These are phyloP conservation scores for Pichia sp. DNA, from an alignment of 1,139 yeast species.

Conservation along the genomic window DNA sequence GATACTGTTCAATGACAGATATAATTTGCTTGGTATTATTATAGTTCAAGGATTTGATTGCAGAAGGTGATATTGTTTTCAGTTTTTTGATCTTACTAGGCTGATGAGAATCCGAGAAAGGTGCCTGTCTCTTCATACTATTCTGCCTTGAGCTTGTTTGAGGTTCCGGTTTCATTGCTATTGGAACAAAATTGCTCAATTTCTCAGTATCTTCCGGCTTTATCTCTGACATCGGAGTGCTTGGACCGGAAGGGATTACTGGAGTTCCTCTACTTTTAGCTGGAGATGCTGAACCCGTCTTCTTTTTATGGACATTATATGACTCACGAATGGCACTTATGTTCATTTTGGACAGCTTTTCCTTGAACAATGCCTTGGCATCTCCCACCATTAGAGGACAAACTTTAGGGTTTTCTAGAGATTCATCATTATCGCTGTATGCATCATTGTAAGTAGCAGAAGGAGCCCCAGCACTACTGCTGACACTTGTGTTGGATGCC, in stretches of 20 bases:
- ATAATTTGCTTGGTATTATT: constrained; percentile 33
- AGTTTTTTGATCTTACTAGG: constrained; percentile 21
- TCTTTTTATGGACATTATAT: background rate
- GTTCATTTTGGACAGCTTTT: constrained; percentile 31
- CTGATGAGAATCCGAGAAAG: background rate
- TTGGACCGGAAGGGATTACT: constrained; percentile 13
- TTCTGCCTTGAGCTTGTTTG: constrained; percentile 14
- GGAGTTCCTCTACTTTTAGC: constrained; percentile 11
- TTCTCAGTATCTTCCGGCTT: constrained; percentile 20
- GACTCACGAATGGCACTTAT: constrained; percentile 29
- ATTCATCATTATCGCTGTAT: constrained; percentile 25
- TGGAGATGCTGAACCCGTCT: constrained; percentile 6
- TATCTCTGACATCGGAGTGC: constrained; percentile 21
- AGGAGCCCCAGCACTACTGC: background rate
- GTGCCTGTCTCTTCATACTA: constrained; percentile 12
- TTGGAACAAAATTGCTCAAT: constrained; percentile 19
- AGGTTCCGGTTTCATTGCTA: constrained; percentile 21
- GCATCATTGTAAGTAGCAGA: constrained; percentile 14
- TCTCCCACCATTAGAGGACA: constrained; percentile 42
- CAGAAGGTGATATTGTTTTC: constrained; percentile 29
- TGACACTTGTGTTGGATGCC: background rate
- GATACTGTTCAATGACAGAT: constrained; percentile 37
- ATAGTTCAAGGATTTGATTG: constrained; percentile 31
- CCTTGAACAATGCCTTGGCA: constrained; percentile 33
- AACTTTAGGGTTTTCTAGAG: constrained; percentile 33